Evolutionary conservation across 2,329 filamentous ascomycete genomes (phyloP), one percentile per base, ranked within the genome.

Genomic region (Trichoderma endophyticum): DNA sequence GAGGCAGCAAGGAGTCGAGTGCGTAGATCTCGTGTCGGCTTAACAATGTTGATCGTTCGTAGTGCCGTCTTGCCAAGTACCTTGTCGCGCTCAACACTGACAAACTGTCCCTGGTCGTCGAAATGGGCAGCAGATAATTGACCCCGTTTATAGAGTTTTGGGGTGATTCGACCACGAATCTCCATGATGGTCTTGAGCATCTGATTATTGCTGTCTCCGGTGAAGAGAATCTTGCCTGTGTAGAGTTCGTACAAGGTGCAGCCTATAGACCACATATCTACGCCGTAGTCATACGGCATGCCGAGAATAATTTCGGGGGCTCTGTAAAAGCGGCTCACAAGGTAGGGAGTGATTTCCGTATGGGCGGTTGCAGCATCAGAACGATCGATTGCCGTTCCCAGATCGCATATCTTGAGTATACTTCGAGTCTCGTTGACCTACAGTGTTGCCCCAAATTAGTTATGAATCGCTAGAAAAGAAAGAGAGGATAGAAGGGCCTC

Each of bases 111-210:
- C 82, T 92, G 86, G 71, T 94, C 92, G 79, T 97, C 93, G 81
- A 97, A 98, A 81, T 97, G 93, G 78, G 91, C 85, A 56, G 88
- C 87, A 15, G 91, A 90, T 73, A 97, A 87, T 75, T 93, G 87
- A 3, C 95, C 94, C 67, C 92, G 92, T 77, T 93, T 94, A 78
- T 97, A 91, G 74, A 98, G 86, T 82, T 98, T 98, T 61, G 92
- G 90, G 34, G 93, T 95, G 74, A 98, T 91, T 82, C 95, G 97
- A 78, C 96, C 96, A 62, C 97, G 91, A 77, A 95, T 94, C 80
- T 99, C 95, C 91, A 98, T 97, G 77, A 99, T 97, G 24, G 92
- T 91, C 74, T 93, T 93, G 73, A 99, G 89, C 96, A 99, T 99
- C 83, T 97, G 94, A 79, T 99, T 99, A 85, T 99, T 99, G 83